Base-by-base conservation (phyloP, 176 grass and related monocot genomes). In the Coix lacrymajobi region DNA sequence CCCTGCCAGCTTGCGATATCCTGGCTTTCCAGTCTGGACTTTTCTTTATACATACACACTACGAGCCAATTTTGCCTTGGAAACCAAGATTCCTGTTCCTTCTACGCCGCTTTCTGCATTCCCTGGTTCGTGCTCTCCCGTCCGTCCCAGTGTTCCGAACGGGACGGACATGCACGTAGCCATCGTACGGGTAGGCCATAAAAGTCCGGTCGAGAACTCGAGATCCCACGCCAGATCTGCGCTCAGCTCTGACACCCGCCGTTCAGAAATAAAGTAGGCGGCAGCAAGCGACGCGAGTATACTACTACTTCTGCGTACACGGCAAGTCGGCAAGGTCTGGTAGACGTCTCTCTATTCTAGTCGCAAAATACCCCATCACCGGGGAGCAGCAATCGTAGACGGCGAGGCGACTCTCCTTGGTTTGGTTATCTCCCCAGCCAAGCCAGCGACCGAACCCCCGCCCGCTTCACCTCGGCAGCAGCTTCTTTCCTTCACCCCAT, bases 351-450 rank as follows among this genome's bases (percentile, higher is more conserved):
- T 39, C 36, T n/a, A n/a, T n/a, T 39, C 12, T 14, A 45, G 44
- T 15, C 44, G 13, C 7, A 52, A 0, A 11, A 12, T 6, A 58
- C 36, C 56, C 15, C 9, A n/a, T n/a, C n/a, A 28, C 56, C 58
- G 20, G 51, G 76, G 58, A 78, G 29, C 77, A 51, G 46, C 43
- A 88, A 65, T 16, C 76, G 69, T 84, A 84, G 67, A 8, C 81
- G 81, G 45, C 58, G 65, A 78, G 64, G 31, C 51, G 63, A 77
- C 71, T 14, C 6, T 5, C 28, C 5, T 7, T 70, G 66, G 66
- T n/a, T 26, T 44, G 66, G 36, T 79, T 51, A 84, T 69, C 87
- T 72, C 75, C 51, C 30, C 75, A n/a, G 24, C 31, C 84, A 86
- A 81, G 84, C 60, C 24, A 86, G 25, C 84, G 58, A 56, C 36